Evolutionary conservation across 2,329 filamentous ascomycete species (phyloP).

Genomic region (Penicillium paneum): DNA sequence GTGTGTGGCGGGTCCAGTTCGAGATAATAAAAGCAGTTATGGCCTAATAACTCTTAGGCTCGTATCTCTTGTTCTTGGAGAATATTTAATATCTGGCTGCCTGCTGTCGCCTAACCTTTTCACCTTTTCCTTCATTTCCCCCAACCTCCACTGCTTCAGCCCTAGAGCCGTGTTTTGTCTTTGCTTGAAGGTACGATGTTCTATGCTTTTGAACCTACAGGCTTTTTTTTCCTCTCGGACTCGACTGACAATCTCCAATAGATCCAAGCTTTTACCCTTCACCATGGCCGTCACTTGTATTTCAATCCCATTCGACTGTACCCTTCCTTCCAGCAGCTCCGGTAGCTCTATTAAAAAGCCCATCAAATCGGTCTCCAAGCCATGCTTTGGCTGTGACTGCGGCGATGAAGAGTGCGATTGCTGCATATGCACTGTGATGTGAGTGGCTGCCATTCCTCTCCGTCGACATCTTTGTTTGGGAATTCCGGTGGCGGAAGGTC

Average conservation of each 20-base stretch:
- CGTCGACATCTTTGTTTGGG: not conserved
- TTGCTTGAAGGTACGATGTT: not conserved
- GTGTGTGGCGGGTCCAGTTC: too few species aligned
- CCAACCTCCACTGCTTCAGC: not conserved
- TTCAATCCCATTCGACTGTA: slow-evolving; percentile 30
- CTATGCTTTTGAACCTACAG: not conserved
- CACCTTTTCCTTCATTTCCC: not conserved
- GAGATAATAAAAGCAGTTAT: too few species aligned
- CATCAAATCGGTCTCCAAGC: slow-evolving; percentile 39
- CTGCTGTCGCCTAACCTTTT: slow-evolving; percentile 4
- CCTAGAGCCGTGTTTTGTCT: not conserved
- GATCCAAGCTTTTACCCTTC: not conserved
- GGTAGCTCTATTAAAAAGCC: slow-evolving; percentile 38
- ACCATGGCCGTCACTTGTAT: slow-evolving; percentile 17
- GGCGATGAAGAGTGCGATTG: slow-evolving; percentile 43
- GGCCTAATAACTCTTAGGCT: too few species aligned
- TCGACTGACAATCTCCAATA: not conserved
- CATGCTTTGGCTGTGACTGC: slow-evolving; percentile 43
- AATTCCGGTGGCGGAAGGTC: not conserved
- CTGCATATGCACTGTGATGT: slow-evolving; percentile 44
- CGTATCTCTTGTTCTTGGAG: not conserved
- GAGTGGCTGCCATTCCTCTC: slow-evolving; percentile 7
- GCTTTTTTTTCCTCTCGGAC: not conserved
- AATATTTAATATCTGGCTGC: slow-evolving; percentile 11
- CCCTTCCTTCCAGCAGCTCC: slow-evolving; percentile 35